These are phyloP conservation scores for Theileria luwenshuni DNA, from an alignment of 169 alveolate genomes.

Conservation along the genomic window DNA sequence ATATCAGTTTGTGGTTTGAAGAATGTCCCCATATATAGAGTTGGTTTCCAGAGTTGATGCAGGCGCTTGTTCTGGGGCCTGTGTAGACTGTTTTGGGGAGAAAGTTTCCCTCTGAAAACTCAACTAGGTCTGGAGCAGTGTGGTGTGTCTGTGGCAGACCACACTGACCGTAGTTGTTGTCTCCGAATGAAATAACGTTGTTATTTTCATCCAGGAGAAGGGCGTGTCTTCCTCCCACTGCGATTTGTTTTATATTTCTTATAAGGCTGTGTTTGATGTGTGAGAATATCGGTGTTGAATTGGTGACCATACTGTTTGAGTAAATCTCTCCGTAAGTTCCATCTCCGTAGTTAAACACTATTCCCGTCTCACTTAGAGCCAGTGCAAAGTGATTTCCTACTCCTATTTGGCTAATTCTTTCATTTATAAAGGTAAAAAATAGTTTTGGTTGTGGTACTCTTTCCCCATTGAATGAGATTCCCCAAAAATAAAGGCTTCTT, in stretches of 20 bases:
- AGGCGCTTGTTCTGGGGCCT: constrained; percentile 84
- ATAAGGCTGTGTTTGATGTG: constrained; percentile 54
- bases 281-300: constrained; percentile 64
- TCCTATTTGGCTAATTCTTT: constrained; percentile 71
- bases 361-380: constrained; percentile 67
- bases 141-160: constrained; percentile 77
- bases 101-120: constrained; percentile 66
- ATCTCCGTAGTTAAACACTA: constrained; percentile 78
- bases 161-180: constrained; percentile 82
- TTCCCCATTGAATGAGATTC: constrained; percentile 72
- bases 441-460: constrained; percentile 69
- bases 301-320: constrained; percentile 35
- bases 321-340: constrained; percentile 79
- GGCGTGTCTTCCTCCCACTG: constrained; percentile 83
- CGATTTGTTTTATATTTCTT: constrained; percentile 59
- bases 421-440: constrained; percentile 62
- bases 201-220: constrained; percentile 75
- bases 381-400: constrained; percentile 74
- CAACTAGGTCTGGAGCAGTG: constrained; percentile 55
- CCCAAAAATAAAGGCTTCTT: constrained; percentile 73
- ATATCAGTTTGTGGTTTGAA: constrained; percentile 81
- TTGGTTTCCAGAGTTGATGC: constrained; percentile 75
- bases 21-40: constrained; percentile 87
- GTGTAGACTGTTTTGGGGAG: constrained; percentile 65
- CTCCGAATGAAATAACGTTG: constrained; percentile 78